Conservation (phyloP, 345 rosid species). For the Euphorbia tirucalli region DNA sequence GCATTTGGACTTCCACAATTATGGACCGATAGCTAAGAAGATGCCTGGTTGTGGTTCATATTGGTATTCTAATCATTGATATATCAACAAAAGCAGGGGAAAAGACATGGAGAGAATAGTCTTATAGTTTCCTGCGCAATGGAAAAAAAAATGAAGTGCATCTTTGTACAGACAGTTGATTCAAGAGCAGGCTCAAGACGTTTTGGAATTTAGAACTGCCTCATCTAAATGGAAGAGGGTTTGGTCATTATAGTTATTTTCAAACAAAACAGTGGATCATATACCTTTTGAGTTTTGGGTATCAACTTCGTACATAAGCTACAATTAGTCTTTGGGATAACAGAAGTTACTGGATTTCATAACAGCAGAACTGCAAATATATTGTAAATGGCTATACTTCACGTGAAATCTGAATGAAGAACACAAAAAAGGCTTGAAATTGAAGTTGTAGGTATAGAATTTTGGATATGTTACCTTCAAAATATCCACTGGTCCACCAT, state of each 20-base stretch:
- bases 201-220: not conserved
- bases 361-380: not conserved
- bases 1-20: not conserved
- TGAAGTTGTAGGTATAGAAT: not conserved
- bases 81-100: not conserved
- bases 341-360: not conserved
- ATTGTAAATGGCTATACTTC: not conserved
- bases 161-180: no score
- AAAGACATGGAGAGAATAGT: no score
- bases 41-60: not conserved
- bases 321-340: not conserved
- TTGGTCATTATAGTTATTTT: not conserved
- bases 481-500: conserved; percentile 73
- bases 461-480: conserved; percentile 40
- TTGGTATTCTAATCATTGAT: not conserved
- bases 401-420: not conserved
- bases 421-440: not conserved
- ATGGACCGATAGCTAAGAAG: not conserved
- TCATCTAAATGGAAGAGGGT: not conserved
- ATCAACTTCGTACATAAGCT: not conserved
- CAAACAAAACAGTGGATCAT: not conserved
- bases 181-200: not conserved
- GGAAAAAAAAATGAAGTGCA: no score
- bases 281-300: not conserved
- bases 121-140: no score